A percentile compares a stretch with the other conserved stretches of the same genome.
These are phyloP conservation scores for Naganishia antarctica DNA, from an alignment of 768 basidiomycete genomes.

Conservation along the genomic window DNA sequence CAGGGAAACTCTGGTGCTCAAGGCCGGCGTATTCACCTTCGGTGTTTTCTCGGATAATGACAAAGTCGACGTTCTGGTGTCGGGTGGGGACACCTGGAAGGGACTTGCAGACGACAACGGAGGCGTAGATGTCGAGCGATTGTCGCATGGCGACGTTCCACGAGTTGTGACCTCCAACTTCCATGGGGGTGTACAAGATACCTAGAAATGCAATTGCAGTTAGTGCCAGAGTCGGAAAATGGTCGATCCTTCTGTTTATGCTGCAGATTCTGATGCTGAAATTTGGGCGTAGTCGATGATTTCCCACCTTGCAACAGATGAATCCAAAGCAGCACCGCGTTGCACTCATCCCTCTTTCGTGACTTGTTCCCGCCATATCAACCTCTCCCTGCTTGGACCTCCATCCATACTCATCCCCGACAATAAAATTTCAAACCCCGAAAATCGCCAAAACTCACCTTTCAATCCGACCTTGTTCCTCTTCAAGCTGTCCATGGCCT, in stretches of 20 bases:
- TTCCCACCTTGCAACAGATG: no score
- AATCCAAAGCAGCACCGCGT: no score
- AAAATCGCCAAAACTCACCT: slow-evolving; percentile 58
- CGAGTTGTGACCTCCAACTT: slow-evolving; percentile 90
- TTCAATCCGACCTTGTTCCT: slow-evolving; percentile 97
- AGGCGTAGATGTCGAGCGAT: slow-evolving; percentile 96
- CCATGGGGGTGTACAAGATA: slow-evolving; percentile 97
- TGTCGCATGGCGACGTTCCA: slow-evolving; percentile 99
- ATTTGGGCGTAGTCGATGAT: no score
- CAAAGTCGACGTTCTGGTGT: slow-evolving; percentile 94
- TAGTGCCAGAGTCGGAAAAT: no score
- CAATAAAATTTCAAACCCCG: no score
- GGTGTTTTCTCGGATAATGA: slow-evolving; percentile 99
- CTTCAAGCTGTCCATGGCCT: slow-evolving; percentile 96
- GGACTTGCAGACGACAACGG: slow-evolving; percentile 96
- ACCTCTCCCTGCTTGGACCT: no score
- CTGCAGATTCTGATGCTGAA: no score
- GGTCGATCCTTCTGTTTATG: no score
- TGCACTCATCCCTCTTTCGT: no score
- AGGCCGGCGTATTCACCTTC: slow-evolving; percentile 99
- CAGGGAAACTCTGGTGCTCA: slow-evolving; percentile 88
- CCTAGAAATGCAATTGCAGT: no score
- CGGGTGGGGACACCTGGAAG: slow-evolving; percentile 93
- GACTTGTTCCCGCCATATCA: no score
- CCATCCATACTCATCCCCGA: no score